Percentiles rank a stretch among this genome's conserved stretches.
Evolutionary conservation across 129 eudicot genomes (phyloP).

Genomic region (Arctium minus): DNA sequence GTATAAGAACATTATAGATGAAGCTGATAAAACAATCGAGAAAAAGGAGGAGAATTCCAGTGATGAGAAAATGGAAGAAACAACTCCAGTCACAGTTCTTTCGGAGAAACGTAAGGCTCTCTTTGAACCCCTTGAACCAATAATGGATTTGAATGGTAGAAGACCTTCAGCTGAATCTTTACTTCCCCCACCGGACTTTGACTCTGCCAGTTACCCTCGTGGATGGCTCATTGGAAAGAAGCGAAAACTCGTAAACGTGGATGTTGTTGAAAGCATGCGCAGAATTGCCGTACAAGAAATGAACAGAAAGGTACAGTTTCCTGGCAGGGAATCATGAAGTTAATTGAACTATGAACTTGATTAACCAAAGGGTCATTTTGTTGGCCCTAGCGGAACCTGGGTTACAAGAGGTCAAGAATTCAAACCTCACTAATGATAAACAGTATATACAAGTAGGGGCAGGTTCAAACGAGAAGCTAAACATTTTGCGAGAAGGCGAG

Average conservation of each 20-base stretch:
- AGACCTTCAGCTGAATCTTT: conserved; percentile 78
- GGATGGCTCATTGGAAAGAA: conserved; percentile 96
- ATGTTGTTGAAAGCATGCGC: conserved; percentile 96
- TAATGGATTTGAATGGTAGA: conserved; percentile 48
- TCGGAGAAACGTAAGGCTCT: conserved; percentile 87
- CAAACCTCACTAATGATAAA: too few species aligned
- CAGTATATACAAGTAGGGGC: too few species aligned
- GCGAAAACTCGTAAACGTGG: conserved; percentile 90
- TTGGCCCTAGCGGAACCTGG: too few species aligned
- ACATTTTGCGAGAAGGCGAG: too few species aligned
- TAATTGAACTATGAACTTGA: not conserved
- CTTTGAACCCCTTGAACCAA: conserved; percentile 85
- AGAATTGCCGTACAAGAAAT: conserved; percentile 91
- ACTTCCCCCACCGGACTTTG: conserved; percentile 98
- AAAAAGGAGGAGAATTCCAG: conserved; percentile 44
- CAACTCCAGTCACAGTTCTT: conserved; percentile 43
- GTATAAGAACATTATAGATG: conserved; percentile 41
- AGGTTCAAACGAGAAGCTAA: too few species aligned
- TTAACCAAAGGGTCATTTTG: too few species aligned
- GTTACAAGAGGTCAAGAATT: too few species aligned
- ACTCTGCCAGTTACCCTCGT: conserved; percentile 74
- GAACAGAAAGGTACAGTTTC: conserved; percentile 70
- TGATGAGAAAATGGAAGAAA: conserved; percentile 57
- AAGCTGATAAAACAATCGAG: conserved; percentile 28
- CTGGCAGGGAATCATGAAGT: too few species aligned